These are phyloP conservation scores for Rhodomyrtus psidioides DNA, from an alignment of 441 rosid genomes.

Conservation along the genomic window DNA sequence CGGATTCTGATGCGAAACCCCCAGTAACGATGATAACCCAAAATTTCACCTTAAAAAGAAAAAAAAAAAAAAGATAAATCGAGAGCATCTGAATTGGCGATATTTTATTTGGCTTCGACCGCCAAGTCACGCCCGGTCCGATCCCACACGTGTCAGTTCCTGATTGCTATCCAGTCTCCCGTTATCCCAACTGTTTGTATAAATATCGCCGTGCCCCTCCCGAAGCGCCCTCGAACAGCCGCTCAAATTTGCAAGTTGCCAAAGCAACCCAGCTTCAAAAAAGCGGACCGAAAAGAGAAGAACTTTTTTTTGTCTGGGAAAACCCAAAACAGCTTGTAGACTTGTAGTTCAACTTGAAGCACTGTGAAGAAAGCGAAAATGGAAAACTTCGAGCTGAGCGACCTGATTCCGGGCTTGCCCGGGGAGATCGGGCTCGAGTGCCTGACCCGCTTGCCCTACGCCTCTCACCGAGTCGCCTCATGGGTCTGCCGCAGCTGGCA, in stretches of 20 bases:
- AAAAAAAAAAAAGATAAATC: too few relatives aligned
- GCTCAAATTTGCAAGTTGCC: not conserved
- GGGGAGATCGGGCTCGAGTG: slow-evolving; percentile 44
- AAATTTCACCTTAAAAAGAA: too few relatives aligned
- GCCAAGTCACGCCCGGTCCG: not conserved
- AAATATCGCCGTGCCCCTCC: not conserved
- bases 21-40: not conserved
- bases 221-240: not conserved
- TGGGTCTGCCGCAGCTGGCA: slow-evolving; percentile 34
- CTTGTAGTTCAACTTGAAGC: not conserved
- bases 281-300: too few relatives aligned
- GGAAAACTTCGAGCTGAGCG: slow-evolving; percentile 9
- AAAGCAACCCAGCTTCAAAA: too few relatives aligned
- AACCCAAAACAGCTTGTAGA: not conserved
- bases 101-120: not conserved
- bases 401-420: slow-evolving; percentile 36
- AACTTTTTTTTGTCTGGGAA: too few relatives aligned
- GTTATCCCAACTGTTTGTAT: not conserved
- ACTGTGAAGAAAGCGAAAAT: not conserved
- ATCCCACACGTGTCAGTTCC: not conserved
- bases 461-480: slow-evolving; percentile 28
- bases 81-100: not conserved
- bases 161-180: not conserved
- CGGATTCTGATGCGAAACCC: too few relatives aligned
- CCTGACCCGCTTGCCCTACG: slow-evolving; percentile 28